Evolutionary conservation across 1,284 basidiomycete genomes (phyloP).

Genomic region (Sporisorium graminicola): DNA sequence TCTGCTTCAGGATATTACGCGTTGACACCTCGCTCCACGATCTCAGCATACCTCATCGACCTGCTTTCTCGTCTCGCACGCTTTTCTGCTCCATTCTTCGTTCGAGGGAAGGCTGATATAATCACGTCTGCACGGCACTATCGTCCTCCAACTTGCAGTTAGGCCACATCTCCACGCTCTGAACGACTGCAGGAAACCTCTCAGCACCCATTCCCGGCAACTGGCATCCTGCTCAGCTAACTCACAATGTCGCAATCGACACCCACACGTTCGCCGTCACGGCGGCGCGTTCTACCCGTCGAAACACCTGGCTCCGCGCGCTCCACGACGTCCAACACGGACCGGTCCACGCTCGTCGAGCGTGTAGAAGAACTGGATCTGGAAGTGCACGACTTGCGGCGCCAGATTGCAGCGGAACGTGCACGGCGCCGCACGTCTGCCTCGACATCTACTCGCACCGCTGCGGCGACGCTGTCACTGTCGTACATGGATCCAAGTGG

Average conservation of each 20-base stretch:
- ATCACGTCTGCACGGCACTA: background rate
- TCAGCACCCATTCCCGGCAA: background rate
- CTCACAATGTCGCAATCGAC: constrained; percentile 25
- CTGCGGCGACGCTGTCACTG: background rate
- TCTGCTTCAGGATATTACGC: background rate
- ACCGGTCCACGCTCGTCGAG: constrained; percentile 26
- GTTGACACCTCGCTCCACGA: background rate
- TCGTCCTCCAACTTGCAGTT: background rate
- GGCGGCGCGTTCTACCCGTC: constrained; percentile 9
- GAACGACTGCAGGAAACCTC: background rate
- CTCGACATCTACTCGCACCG: background rate
- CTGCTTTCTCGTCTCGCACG: background rate
- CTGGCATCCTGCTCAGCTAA: background rate
- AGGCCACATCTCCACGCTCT: too few species aligned
- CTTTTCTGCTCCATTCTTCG: background rate
- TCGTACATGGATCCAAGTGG: constrained; percentile 11
- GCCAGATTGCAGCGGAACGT: constrained; percentile 22
- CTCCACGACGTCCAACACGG: constrained; percentile 22
- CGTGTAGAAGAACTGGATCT: constrained; percentile 36
- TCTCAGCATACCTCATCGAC: background rate
- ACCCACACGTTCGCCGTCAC: constrained; percentile 23
- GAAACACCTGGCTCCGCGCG: constrained; percentile 39
- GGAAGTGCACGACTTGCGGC: constrained; percentile 28
- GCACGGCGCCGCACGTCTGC: constrained; percentile 14
- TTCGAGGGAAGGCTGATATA: background rate